These are phyloP conservation scores for Phialophora verrucosa DNA, from an alignment of 2,329 filamentous ascomycete species.

Conservation along the genomic window DNA sequence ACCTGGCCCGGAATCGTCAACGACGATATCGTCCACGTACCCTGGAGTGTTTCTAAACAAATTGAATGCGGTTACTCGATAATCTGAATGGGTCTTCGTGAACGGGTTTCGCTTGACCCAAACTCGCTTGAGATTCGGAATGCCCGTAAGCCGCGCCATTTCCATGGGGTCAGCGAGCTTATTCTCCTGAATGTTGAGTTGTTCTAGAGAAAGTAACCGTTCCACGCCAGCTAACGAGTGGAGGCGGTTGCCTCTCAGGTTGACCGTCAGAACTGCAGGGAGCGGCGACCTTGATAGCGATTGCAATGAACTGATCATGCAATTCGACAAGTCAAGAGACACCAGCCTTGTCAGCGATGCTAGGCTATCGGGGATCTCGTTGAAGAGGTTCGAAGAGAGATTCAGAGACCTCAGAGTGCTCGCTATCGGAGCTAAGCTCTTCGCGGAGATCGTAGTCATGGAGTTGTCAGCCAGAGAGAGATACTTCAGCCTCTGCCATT, in stretches of 20 bases:
- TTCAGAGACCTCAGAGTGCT: slow-evolving; percentile 91
- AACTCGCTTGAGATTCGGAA: slow-evolving; percentile 89
- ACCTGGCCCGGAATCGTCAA: slow-evolving; percentile 82
- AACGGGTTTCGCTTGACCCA: slow-evolving; percentile 95
- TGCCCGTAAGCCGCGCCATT: slow-evolving; percentile 83
- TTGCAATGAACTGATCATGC: slow-evolving; percentile 95
- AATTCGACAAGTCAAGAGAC: slow-evolving; percentile 90
- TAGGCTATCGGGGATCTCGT: slow-evolving; percentile 90
- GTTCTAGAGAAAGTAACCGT: slow-evolving; percentile 83
- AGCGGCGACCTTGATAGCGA: slow-evolving; percentile 84
- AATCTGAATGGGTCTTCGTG: slow-evolving; percentile 81
- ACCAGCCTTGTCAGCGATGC: slow-evolving; percentile 84
- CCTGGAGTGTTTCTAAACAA: slow-evolving; percentile 89
- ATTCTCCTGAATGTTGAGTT: slow-evolving; percentile 91
- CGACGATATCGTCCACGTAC: slow-evolving; percentile 85
- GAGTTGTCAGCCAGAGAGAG: slow-evolving; percentile 91
- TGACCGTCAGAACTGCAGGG: slow-evolving; percentile 90
- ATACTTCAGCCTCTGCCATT: slow-evolving; percentile 94
- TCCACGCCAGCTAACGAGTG: slow-evolving; percentile 88
- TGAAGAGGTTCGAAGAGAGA: slow-evolving; percentile 88
- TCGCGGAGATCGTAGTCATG: slow-evolving; percentile 76
- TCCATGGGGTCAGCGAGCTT: slow-evolving; percentile 88
- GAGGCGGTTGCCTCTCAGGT: slow-evolving; percentile 86
- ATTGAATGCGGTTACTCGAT: slow-evolving; percentile 92
- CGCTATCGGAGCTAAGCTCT: slow-evolving; percentile 79